Evolutionary conservation across 139 green algal species (phyloP).

Genomic region (Diplosphaera chodatii): DNA sequence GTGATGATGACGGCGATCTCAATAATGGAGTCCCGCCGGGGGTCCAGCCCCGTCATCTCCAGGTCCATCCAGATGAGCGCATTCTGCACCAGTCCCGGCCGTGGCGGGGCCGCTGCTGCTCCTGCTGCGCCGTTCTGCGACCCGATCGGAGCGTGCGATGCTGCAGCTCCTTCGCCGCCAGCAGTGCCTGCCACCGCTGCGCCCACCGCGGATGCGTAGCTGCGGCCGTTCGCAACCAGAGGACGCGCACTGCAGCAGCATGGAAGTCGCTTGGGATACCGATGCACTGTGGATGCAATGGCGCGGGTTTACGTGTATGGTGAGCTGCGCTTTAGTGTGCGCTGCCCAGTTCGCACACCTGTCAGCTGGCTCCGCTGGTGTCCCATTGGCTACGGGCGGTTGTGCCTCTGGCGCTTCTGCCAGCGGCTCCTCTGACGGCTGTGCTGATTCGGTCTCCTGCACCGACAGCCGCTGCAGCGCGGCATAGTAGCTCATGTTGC

Average conservation of each 20-base stretch:
- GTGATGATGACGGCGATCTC: slow-evolving; percentile 88
- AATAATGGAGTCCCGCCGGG: slow-evolving; percentile 77
- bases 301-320: too few species aligned
- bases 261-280: too few species aligned
- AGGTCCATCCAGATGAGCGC: slow-evolving; percentile 84
- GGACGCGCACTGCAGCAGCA: too few species aligned
- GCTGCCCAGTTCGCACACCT: too few species aligned
- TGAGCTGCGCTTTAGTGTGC: too few species aligned
- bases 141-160: too few species aligned
- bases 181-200: too few species aligned
- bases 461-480: background rate
- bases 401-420: too few species aligned
- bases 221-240: background rate
- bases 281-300: too few species aligned
- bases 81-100: background rate
- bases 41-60: slow-evolving; percentile 90
- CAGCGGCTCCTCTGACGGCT: slow-evolving; percentile 2
- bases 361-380: too few species aligned
- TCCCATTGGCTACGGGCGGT: too few species aligned
- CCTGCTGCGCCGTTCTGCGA: slow-evolving; percentile 3
- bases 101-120: slow-evolving; percentile 1
- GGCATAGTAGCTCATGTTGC: background rate
- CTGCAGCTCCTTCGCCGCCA: too few species aligned
- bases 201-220: background rate
- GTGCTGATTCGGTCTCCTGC: slow-evolving; percentile 20